Evolutionary conservation across 2,329 filamentous ascomycete species (phyloP).

Genomic region (Sarocladium kiliense): DNA sequence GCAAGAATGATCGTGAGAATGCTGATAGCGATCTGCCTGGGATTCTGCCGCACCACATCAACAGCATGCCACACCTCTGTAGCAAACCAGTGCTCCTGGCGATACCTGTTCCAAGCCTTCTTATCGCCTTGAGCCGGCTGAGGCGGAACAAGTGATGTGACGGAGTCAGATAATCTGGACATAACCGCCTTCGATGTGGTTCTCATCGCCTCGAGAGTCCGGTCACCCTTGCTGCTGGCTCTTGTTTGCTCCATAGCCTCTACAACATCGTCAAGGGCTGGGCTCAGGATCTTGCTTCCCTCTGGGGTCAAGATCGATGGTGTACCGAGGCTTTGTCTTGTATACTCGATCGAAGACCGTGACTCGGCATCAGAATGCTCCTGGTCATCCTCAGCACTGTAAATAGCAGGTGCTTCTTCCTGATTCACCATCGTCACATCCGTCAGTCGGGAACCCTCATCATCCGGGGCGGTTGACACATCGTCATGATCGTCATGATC

Average conservation of each 20-base stretch:
- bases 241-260: neutral
- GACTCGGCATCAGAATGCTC: conserved; percentile 31
- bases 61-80: neutral
- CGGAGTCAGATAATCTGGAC: neutral
- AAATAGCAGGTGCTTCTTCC: conserved; percentile 10
- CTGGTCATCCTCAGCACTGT: conserved; percentile 13
- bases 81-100: neutral
- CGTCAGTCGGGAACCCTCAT: conserved; percentile 4
- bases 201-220: neutral
- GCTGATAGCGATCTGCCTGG: neutral
- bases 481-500: neutral
- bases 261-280: neutral
- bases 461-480: neutral
- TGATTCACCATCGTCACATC: conserved; percentile 1
- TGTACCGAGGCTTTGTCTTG: conserved; percentile 40
- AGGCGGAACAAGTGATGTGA: neutral
- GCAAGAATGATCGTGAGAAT: neutral
- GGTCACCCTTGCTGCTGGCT: neutral
- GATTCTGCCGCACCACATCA: neutral
- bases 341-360: conserved; percentile 40
- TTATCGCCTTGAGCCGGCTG: neutral
- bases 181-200: neutral
- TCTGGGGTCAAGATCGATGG: conserved; percentile 36
- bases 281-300: conserved; percentile 14
- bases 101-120: neutral